Percentiles rank a stretch among this genome's conserved stretches.
phyloP scores from a whole-genome alignment of 192 early-diverging fungal genomes.

The Jimgerdemannia flammicorona region DNA sequence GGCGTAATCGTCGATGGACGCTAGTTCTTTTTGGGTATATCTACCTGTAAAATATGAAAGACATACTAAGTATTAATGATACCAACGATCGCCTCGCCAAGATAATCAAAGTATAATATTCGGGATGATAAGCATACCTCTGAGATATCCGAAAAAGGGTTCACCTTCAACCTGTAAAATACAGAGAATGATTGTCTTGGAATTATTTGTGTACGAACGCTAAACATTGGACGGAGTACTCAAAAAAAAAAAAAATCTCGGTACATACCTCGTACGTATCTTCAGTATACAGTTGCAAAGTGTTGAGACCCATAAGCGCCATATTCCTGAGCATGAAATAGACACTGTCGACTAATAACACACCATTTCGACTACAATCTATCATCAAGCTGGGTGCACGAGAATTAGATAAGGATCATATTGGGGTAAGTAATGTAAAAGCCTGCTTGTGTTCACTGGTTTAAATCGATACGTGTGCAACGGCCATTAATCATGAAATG shows the following conservation, averaged over 20 bases:
- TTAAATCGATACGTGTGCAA: neutral
- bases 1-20: constrained; percentile 76
- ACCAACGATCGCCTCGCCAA: too few relatives aligned
- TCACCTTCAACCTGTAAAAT: constrained; percentile 37
- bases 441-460: neutral
- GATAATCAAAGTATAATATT: neutral
- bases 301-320: constrained; percentile 85
- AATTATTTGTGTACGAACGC: neutral
- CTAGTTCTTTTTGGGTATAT: constrained; percentile 72
- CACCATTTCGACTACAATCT: constrained; percentile 83
- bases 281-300: constrained; percentile 88
- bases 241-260: constrained; percentile 20
- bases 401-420: neutral
- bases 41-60: constrained; percentile 32
- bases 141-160: constrained; percentile 72
- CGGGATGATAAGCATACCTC: constrained; percentile 33
- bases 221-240: neutral
- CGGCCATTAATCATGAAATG: constrained; percentile 2
- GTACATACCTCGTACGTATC: constrained; percentile 74
- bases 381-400: constrained; percentile 59
- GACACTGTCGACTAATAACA: constrained; percentile 57
- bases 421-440: neutral
- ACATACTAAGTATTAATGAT: too few relatives aligned
- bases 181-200: neutral
- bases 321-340: constrained; percentile 66